Percentiles rank a stretch among this genome's conserved stretches.
These are phyloP conservation scores for Wickerhamomyces bovis DNA, from an alignment of 805 yeast genomes.

Conservation along the genomic window DNA sequence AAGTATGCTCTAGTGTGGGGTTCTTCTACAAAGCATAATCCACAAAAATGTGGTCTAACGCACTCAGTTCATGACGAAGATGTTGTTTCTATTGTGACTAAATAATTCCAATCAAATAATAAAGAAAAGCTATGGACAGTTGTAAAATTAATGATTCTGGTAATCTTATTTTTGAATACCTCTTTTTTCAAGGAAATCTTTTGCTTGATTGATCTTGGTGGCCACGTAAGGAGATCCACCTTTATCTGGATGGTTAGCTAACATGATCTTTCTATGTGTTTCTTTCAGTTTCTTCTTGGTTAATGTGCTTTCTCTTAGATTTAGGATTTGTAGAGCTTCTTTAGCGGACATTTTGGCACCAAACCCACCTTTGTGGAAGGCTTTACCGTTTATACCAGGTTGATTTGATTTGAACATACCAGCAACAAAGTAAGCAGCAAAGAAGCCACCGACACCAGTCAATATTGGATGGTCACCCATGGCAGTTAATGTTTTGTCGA, in stretches of 20 bases:
- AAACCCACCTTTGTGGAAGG: conserved; percentile 80
- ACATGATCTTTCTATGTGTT: conserved; percentile 77
- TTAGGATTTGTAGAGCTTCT: conserved; percentile 83
- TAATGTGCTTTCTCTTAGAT: conserved; percentile 60
- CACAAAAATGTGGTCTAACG: conserved; percentile 89
- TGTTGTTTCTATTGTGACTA: conserved; percentile 86
- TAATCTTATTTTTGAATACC: conserved; percentile 20
- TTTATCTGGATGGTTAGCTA: conserved; percentile 89
- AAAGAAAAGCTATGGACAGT: not conserved
- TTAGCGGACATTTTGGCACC: conserved; percentile 84
- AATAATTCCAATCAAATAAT: conserved; percentile 32
- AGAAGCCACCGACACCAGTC: conserved; percentile 63
- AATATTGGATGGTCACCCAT: conserved; percentile 74
- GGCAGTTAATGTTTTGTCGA: conserved; percentile 52
- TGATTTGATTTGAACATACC: conserved; percentile 51
- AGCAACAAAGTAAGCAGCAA: conserved; percentile 56
- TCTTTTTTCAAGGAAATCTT: conserved; percentile 65
- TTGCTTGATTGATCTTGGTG: conserved; percentile 88
- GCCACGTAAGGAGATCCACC: conserved; percentile 91
- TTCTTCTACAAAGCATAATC: conserved; percentile 87
- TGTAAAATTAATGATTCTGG: not conserved
- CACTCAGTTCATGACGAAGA: conserved; percentile 89
- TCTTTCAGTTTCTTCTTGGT: conserved; percentile 64
- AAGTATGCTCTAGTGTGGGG: conserved; percentile 98
- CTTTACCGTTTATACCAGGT: conserved; percentile 37